Percentiles rank a stretch among this genome's conserved stretches.
Conservation (phyloP, 148 eudicot genomes). For the Cornus suecica region DNA sequence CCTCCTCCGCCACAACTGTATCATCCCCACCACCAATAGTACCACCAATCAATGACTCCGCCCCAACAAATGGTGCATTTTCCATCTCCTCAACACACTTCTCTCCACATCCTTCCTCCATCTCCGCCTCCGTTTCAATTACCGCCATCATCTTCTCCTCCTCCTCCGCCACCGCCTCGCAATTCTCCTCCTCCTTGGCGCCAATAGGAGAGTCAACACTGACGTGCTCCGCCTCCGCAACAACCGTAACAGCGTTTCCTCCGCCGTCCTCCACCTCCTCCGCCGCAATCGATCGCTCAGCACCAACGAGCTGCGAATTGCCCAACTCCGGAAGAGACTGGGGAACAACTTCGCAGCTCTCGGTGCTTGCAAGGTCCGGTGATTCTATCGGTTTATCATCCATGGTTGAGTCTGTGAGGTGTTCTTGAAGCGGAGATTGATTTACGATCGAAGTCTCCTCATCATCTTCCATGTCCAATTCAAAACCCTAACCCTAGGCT, state of each 20-base stretch:
- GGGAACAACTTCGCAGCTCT: neutral
- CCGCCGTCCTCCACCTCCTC: neutral
- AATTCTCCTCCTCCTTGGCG: neutral
- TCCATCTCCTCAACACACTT: no score
- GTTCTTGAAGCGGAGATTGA: neutral
- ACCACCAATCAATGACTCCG: no score
- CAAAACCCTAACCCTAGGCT: conserved; percentile 23
- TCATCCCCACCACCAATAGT: neutral
- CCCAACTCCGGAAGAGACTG: neutral
- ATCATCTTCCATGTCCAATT: conserved; percentile 12
- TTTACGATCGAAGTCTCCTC: neutral
- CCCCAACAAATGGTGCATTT: no score
- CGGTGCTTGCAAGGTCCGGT: neutral
- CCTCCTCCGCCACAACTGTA: neutral
- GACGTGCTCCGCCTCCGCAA: no score
- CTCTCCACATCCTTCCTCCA: no score
- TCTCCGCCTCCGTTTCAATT: neutral
- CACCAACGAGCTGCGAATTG: neutral
- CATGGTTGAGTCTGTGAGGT: neutral
- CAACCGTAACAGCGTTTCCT: no score
- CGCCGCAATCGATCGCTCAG: neutral
- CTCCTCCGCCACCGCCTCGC: neutral
- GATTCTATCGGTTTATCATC: neutral
- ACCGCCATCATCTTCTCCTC: neutral
- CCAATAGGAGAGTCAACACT: no score